A percentile compares a stretch with the other conserved stretches of the same genome.
Evolutionary conservation across 108 stramenopile species (phyloP).

Genomic region (Halocafeteria seosinensis): DNA sequence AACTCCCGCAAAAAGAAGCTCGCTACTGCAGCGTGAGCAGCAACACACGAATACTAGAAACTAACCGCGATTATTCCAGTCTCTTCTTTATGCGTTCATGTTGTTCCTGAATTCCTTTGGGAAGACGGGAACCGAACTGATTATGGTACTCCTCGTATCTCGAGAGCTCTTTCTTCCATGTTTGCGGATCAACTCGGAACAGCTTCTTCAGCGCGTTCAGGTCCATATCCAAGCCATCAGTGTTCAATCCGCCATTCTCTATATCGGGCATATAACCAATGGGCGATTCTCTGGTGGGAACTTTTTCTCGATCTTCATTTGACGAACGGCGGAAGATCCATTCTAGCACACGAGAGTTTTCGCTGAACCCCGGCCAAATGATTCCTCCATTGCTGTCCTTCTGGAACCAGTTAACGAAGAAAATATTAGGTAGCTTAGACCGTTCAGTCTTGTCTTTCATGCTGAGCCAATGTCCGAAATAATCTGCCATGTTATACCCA

Average conservation of each 20-base stretch:
- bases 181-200: neutral
- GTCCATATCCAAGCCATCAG: neutral
- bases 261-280: neutral
- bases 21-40: no score
- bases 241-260: neutral
- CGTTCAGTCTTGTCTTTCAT: neutral
- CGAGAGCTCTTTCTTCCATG: neutral
- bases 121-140: neutral
- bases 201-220: neutral
- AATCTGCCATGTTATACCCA: neutral
- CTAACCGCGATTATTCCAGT: no score
- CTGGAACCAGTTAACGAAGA: constrained; percentile 1
- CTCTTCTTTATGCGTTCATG: neutral
- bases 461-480: neutral
- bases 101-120: neutral
- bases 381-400: neutral
- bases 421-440: neutral
- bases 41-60: no score
- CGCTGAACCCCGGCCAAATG: neutral
- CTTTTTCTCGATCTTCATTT: neutral
- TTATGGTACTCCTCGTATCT: neutral
- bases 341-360: neutral
- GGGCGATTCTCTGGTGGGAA: neutral
- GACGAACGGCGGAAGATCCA: neutral
- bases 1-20: no score